Base-by-base conservation (phyloP, 768 basidiomycete species). In the Boletus insuetus region DNA sequence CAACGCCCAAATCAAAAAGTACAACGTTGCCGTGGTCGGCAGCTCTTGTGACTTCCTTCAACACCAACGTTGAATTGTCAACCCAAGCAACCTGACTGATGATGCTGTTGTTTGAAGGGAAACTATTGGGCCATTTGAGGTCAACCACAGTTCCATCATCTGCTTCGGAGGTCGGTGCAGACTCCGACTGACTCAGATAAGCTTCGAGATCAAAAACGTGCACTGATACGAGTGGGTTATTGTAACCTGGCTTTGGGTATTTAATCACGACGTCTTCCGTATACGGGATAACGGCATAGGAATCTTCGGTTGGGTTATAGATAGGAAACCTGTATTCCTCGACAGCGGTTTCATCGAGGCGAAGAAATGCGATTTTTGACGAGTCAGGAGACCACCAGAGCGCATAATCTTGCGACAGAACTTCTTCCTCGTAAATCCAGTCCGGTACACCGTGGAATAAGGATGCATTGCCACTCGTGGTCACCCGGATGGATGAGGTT, bases 381-480 rank as follows among this genome's bases (percentile, higher is more conserved):
- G 74, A 71, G 48, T 74, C 64, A 4, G 95, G 96, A 11, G 90
- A 88, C 89, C 91, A 98, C 94, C 94, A 98, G 6, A 96, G 75
- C 0, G 94, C 86, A 46, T 70, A 84, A 65, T 94, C 83, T 38
- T 73, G 66, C 4, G 79, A 74, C 62, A 94, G 89, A 22, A 98
- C 84, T 68, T 97, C 94, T 67, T 96, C 93, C 69, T 96, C 94
- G 70, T 95, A 95, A 6, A 98, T 96, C 96, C 97, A 98, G 68
- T 97, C 94, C 0, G 94, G 91, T 2, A 97, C 89, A 8, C 97
- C 97, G 64, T 98, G 85, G 77, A 98, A 97, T 16, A 95, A 77
- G 0, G 89, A 87, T 0, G 83, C 79, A 49, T 87, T 90, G 0
- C 97, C 97, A 14, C 86, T 82, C 1, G 77, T 74, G 2, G 96